Conservation (phyloP, 2,329 filamentous ascomycete species). For the Dactylellina drechsleri region DNA sequence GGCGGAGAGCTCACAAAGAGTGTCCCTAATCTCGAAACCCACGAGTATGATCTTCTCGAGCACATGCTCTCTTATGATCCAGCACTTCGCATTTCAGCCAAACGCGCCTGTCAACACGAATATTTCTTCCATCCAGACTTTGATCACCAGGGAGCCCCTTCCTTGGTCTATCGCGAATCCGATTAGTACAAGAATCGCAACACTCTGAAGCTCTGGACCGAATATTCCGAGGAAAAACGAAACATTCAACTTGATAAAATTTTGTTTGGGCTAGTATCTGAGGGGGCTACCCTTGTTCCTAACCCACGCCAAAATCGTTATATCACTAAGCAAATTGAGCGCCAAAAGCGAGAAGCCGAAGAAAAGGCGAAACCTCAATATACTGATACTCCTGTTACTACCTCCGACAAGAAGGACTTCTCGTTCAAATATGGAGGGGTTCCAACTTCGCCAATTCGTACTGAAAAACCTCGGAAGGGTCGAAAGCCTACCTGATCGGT, state of each 20-base stretch:
- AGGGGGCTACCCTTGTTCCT: neutral
- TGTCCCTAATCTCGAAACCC: slow-evolving; percentile 77
- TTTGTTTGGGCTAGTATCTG: slow-evolving; percentile 9
- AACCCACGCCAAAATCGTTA: neutral
- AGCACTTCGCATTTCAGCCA: slow-evolving; percentile 85
- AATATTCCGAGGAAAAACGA: slow-evolving; percentile 29
- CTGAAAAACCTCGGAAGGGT: neutral
- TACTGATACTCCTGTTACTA: neutral
- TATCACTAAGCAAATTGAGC: slow-evolving; percentile 5
- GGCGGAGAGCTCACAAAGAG: slow-evolving; percentile 74
- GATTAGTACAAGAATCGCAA: slow-evolving; percentile 50
- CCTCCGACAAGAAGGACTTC: slow-evolving; percentile 12
- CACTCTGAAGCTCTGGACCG: slow-evolving; percentile 15
- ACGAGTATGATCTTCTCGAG: slow-evolving; percentile 74
- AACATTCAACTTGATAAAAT: slow-evolving; percentile 27
- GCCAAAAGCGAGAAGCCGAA: slow-evolving; percentile 23
- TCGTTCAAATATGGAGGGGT: slow-evolving; percentile 20
- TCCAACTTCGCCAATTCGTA: slow-evolving; percentile 1
- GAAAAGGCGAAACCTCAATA: neutral
- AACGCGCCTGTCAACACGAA: slow-evolving; percentile 83
- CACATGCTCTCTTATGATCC: slow-evolving; percentile 86
- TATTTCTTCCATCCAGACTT: slow-evolving; percentile 72
- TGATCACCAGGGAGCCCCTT: slow-evolving; percentile 56
- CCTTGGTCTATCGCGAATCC: slow-evolving; percentile 50
- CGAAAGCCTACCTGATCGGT: neutral